These are phyloP conservation scores for Oryza meyeriana DNA, from an alignment of 176 grass and related monocot species.

Conservation along the genomic window DNA sequence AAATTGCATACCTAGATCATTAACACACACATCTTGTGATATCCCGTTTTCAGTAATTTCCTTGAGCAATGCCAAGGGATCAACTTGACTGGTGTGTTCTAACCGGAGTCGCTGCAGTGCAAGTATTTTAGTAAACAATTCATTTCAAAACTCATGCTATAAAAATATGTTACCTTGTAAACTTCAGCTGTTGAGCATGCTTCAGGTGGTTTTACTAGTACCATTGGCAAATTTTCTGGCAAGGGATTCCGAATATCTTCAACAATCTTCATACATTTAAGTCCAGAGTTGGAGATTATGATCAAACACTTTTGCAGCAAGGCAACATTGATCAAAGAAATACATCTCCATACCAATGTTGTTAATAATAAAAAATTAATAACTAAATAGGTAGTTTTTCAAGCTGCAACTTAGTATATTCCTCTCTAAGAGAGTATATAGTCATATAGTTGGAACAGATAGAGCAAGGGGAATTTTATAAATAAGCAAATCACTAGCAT, in stretches of 20 bases:
- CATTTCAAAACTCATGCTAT: background rate
- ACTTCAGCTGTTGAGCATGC: slow-evolving; percentile 93
- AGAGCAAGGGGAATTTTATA: background rate
- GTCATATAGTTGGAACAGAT: background rate
- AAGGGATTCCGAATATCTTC: slow-evolving; percentile 68
- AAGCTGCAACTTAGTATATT: background rate
- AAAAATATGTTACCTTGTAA: slow-evolving; percentile 74
- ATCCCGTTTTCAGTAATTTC: slow-evolving; percentile 75
- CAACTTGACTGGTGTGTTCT: slow-evolving; percentile 64
- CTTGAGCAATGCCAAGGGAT: slow-evolving; percentile 73
- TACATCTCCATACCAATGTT: slow-evolving; percentile 10
- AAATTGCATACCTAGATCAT: slow-evolving; percentile 73
- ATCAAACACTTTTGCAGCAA: slow-evolving; percentile 14
- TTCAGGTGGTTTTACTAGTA: slow-evolving; percentile 90
- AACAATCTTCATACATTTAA: slow-evolving; percentile 62
- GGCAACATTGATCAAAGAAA: slow-evolving; percentile 3
- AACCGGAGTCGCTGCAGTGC: slow-evolving; percentile 57
- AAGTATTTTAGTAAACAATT: slow-evolving; percentile 21
- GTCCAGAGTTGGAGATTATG: slow-evolving; percentile 4
- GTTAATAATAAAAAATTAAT: background rate
- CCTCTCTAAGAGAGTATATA: background rate
- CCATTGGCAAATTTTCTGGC: slow-evolving; percentile 65
- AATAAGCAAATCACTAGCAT: background rate
- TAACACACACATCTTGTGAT: slow-evolving; percentile 89
- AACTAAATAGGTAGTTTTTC: background rate